phyloP scores from a whole-genome alignment of 768 basidiomycete species.

The Lentinus brumalis region DNA sequence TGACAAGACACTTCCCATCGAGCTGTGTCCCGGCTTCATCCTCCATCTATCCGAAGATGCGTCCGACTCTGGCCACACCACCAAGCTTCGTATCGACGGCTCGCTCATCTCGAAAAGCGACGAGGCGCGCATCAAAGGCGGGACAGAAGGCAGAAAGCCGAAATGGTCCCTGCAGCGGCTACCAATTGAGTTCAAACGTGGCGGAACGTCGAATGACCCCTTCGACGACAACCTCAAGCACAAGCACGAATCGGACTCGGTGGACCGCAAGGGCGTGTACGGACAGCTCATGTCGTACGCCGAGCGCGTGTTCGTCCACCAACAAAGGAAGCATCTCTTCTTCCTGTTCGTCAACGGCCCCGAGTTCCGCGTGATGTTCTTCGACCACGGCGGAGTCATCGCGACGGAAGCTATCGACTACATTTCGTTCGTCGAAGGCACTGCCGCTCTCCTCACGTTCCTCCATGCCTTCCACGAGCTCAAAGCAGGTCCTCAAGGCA shows the following conservation, averaged over 20 bases:
- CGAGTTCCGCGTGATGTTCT: not conserved
- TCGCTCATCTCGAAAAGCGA: no score
- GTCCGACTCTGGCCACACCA: no score
- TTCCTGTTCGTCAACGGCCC: not conserved
- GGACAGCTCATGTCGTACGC: not conserved
- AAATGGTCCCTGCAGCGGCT: not conserved
- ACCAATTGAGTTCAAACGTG: not conserved
- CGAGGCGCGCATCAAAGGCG: not conserved
- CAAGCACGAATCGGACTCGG: not conserved
- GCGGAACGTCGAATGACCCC: not conserved
- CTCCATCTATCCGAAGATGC: no score
- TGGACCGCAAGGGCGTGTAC: not conserved
- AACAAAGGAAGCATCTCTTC: not conserved
- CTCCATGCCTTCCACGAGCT: not conserved
- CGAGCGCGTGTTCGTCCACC: not conserved
- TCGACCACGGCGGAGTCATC: not conserved
- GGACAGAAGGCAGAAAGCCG: not conserved
- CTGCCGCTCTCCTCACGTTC: not conserved
- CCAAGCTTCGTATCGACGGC: no score
- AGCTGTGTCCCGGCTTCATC: no score
- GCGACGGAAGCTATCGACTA: not conserved
- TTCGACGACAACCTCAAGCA: not conserved
- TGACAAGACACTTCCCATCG: no score
- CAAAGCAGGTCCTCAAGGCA: not conserved
- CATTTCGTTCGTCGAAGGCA: not conserved